Evolutionary conservation across 2,329 filamentous ascomycete species (phyloP).

Genomic region (Conoideocrella luteorostrata): DNA sequence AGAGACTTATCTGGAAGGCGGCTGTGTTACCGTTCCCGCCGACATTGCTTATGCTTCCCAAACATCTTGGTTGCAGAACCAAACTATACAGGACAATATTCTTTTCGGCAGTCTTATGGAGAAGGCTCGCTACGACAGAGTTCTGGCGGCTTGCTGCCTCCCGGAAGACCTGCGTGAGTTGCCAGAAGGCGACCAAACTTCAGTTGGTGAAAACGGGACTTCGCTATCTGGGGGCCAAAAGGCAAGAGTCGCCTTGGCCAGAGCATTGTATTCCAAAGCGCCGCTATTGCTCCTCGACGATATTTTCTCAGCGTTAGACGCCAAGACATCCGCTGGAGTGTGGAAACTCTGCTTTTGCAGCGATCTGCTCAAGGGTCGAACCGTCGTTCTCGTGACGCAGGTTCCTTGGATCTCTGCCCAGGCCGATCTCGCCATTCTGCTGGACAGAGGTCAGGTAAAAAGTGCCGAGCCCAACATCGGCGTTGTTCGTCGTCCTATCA

Average conservation of each 20-base stretch:
- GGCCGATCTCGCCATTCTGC: slow-evolving; percentile 37
- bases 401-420: slow-evolving; percentile 46
- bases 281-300: slow-evolving; percentile 52
- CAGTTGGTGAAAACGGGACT: slow-evolving; percentile 48
- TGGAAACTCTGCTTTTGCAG: slow-evolving; percentile 53
- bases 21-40: slow-evolving; percentile 39
- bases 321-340: slow-evolving; percentile 49
- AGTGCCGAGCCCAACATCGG: slow-evolving; percentile 38
- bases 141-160: slow-evolving; percentile 51
- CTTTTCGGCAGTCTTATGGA: slow-evolving; percentile 48
- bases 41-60: slow-evolving; percentile 54
- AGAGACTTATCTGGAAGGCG: slow-evolving; percentile 44
- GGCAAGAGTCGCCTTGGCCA: slow-evolving; percentile 48
- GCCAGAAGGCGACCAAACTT: slow-evolving; percentile 42
- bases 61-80: slow-evolving; percentile 52
- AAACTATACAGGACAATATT: slow-evolving; percentile 48
- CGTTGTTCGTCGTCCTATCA: slow-evolving; percentile 37
- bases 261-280: slow-evolving; percentile 51
- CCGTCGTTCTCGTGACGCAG: slow-evolving; percentile 52
- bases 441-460: slow-evolving; percentile 41
- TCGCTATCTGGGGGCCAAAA: slow-evolving; percentile 52
- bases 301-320: slow-evolving; percentile 53
- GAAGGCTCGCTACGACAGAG: slow-evolving; percentile 43
- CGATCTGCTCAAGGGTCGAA: slow-evolving; percentile 46
- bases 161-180: slow-evolving; percentile 44